A percentile compares a stretch with the other conserved stretches of the same genome.
phyloP scores from a whole-genome alignment of 805 yeast genomes.

The Kodamaea lidongshanica region DNA sequence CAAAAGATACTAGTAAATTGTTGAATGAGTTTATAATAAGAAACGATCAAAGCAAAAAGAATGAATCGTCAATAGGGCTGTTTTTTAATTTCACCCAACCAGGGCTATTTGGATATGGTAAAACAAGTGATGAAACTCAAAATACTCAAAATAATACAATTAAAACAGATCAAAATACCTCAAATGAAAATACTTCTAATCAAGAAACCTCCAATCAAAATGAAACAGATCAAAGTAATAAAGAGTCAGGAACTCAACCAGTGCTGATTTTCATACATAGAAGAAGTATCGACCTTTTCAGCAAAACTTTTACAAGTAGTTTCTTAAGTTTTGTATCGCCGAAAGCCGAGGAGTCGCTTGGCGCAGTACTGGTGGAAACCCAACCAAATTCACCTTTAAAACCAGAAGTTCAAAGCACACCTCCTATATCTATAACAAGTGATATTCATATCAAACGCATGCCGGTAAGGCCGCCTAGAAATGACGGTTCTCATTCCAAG shows the following conservation, averaged over 20 bases:
- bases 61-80: no score
- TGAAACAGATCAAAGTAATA: no score
- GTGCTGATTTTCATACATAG: no score
- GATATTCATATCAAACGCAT: constrained; percentile 27
- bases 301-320: constrained; percentile 28
- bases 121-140: no score
- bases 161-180: no score
- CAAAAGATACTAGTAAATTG: constrained; percentile 1
- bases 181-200: no score
- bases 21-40: constrained; percentile 16
- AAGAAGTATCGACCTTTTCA: constrained; percentile 16
- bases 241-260: no score
- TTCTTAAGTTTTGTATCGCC: constrained; percentile 18
- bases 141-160: no score
- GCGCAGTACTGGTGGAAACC: constrained; percentile 1
- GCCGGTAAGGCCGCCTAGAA: constrained; percentile 20
- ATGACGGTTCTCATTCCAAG: constrained; percentile 36
- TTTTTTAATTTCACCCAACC: no score
- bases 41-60: constrained; percentile 3
- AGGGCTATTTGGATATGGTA: no score
- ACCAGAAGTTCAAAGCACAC: constrained; percentile 2
- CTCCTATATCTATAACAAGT: constrained; percentile 21
- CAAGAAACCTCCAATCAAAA: no score
- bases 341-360: constrained; percentile 7
- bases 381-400: constrained; percentile 5